These are phyloP conservation scores for Sphaerobolus stellatus DNA, from an alignment of 1,284 basidiomycete species.

Conservation along the genomic window DNA sequence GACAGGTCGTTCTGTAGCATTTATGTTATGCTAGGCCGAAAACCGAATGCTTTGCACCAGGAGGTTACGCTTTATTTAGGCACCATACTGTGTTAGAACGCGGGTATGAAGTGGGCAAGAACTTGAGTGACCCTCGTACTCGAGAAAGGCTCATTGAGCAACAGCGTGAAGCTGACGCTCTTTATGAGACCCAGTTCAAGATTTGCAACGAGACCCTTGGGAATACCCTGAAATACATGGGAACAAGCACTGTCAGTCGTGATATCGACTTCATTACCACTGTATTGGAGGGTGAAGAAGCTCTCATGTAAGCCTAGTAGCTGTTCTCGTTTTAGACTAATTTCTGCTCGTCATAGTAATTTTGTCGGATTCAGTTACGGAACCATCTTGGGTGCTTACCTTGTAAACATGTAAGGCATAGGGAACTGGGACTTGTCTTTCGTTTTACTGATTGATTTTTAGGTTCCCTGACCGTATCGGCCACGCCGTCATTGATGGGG, in stretches of 20 bases:
- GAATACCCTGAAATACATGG: constrained; percentile 42
- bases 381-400: constrained; percentile 27
- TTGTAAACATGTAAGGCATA: constrained; percentile 28
- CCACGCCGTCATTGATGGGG: constrained; percentile 14
- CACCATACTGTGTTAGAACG: constrained; percentile 38
- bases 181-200: constrained; percentile 36
- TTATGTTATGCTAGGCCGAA: constrained; percentile 27
- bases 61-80: constrained; percentile 32
- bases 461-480: constrained; percentile 18
- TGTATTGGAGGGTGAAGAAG: constrained; percentile 39
- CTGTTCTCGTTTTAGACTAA: neutral
- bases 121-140: constrained; percentile 26
- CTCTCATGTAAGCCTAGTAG: constrained; percentile 36
- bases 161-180: constrained; percentile 32
- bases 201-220: constrained; percentile 40
- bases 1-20: neutral
- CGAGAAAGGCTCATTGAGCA: constrained; percentile 34
- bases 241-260: constrained; percentile 41
- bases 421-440: neutral
- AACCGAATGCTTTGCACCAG: constrained; percentile 35
- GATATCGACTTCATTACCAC: constrained; percentile 44
- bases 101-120: constrained; percentile 32
- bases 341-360: constrained; percentile 9
- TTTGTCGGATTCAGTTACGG: constrained; percentile 19
- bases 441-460: neutral